Evolutionary conservation across 2,329 filamentous ascomycete species (phyloP).

Genomic region (Bipolaris victoriae): DNA sequence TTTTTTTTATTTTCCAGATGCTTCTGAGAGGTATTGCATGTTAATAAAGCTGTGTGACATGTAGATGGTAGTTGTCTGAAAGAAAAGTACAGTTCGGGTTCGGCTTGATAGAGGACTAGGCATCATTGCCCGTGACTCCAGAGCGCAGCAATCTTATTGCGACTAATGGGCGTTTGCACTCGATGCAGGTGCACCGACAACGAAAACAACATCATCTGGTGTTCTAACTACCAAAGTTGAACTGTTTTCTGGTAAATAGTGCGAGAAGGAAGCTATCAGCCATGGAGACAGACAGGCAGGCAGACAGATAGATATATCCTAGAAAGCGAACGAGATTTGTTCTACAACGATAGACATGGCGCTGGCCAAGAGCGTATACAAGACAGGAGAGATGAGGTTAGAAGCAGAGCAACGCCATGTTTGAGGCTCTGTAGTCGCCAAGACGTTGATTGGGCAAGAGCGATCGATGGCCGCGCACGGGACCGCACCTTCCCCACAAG

Average conservation of each 20-base stretch:
- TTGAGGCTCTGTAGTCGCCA: slow-evolving; percentile 28
- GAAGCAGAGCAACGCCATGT: slow-evolving; percentile 24
- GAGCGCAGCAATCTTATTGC: background rate
- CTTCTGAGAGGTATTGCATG: too few species aligned
- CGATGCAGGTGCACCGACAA: too few species aligned
- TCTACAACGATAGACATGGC: background rate
- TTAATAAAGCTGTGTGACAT: too few species aligned
- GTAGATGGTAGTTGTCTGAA: slow-evolving; percentile 4
- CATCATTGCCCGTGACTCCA: background rate
- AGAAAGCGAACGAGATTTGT: background rate
- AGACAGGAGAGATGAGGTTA: slow-evolving; percentile 26
- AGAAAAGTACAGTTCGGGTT: slow-evolving; percentile 1
- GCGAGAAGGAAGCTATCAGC: background rate
- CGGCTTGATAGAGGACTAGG: background rate
- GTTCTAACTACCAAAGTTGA: background rate
- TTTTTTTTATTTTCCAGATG: too few species aligned
- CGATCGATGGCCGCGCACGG: slow-evolving; percentile 7
- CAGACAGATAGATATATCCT: too few species aligned
- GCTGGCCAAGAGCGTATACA: background rate
- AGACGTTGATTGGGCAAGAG: slow-evolving; percentile 37
- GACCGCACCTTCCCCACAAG: slow-evolving; percentile 10
- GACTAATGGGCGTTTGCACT: background rate
- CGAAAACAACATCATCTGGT: background rate
- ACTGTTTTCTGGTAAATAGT: slow-evolving; percentile 2
- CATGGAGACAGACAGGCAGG: background rate